Evolutionary conservation across 2,329 filamentous ascomycete genomes (phyloP), one percentile per base, ranked within the genome.

Genomic region (Alternaria sp.): DNA sequence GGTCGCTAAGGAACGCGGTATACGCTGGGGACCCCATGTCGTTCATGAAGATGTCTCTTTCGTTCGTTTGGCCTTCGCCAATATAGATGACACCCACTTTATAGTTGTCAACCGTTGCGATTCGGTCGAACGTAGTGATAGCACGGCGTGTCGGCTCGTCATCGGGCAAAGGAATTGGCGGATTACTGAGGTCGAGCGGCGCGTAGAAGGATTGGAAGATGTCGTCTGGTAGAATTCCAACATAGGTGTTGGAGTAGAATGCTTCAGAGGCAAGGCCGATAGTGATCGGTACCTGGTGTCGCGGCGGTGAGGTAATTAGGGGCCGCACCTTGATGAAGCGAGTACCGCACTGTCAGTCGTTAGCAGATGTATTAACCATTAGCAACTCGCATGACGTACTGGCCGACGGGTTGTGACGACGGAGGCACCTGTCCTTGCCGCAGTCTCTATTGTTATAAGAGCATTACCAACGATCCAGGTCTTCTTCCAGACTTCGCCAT

Each of bases 41-140:
- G 68, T 99, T 99, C 70, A 91, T 87, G 28, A 99, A 85, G 36
- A 98, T 97, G 57, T 96, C 92, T 0, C 85, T 82, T 77, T 98
- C 95, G 1, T 89, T 81, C 0, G 87, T 92, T 79, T 99, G 95
- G 7, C 91, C 90, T 70, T 96, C 90, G 55, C 91, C 93, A 65
- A 98, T 90, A 78, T 97, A 99, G 41, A 99, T 89, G 22, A 99
- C 91, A 16, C 95, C 95, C 43, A 97, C 91, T 79, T 97, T 97
- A 83, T 98, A 93, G 7, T 93, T 93, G 78, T 99, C 95, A 5
- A 99, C 90, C 9, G 93, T 94, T 38, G 94, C 91, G 66, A 89
- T 96, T 32, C 90, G 89, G 78, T 99, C 95, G 77, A 99, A 96
- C 12, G 88, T 84, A 38, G 87, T 86, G 40, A 99, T 89, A 0